Percentiles rank a stretch among this genome's conserved stretches.
phyloP scores from a whole-genome alignment of 495 filamentous ascomycete species.

The Letharia columbiana region DNA sequence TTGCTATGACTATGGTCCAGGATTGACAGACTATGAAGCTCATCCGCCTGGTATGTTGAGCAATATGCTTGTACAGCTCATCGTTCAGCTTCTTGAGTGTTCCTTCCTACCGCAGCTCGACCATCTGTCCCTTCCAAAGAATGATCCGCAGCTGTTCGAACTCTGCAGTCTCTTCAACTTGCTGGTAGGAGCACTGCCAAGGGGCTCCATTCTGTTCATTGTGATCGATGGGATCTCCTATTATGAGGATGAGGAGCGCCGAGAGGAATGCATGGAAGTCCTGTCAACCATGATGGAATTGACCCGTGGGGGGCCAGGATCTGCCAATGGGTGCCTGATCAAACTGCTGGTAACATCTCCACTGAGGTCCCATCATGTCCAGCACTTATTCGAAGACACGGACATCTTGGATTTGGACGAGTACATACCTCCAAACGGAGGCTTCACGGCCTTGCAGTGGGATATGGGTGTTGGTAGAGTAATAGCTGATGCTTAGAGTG shows the following conservation, averaged over 20 bases:
- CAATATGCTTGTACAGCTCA: conserved; percentile 7
- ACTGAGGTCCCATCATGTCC: neutral
- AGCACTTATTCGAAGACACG: neutral
- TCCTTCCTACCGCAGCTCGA: neutral
- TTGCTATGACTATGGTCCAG: neutral
- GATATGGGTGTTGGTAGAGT: neutral
- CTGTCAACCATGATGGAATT: neutral
- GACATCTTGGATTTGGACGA: conserved; percentile 4
- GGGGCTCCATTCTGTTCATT: neutral
- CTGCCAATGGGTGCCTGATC: neutral
- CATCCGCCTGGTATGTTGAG: conserved; percentile 9
- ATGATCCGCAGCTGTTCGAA: neutral
- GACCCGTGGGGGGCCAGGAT: neutral
- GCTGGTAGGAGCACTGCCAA: conserved; percentile 1
- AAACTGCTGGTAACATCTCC: neutral
- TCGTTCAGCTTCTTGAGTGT: conserved; percentile 4
- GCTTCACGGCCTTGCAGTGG: conserved; percentile 9
- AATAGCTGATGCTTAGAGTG: neutral
- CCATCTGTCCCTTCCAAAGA: neutral
- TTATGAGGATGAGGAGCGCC: conserved; percentile 8
- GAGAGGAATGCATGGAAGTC: conserved; percentile 1
- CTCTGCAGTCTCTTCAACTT: neutral
- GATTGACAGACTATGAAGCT: conserved; percentile 8
- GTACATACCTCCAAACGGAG: conserved; percentile 1
- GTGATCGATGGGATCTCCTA: conserved; percentile 11